Evolutionary conservation across 2,329 filamentous ascomycete species (phyloP), one percentile per base, ranked within the genome.

Genomic region (Cercospora janseana): DNA sequence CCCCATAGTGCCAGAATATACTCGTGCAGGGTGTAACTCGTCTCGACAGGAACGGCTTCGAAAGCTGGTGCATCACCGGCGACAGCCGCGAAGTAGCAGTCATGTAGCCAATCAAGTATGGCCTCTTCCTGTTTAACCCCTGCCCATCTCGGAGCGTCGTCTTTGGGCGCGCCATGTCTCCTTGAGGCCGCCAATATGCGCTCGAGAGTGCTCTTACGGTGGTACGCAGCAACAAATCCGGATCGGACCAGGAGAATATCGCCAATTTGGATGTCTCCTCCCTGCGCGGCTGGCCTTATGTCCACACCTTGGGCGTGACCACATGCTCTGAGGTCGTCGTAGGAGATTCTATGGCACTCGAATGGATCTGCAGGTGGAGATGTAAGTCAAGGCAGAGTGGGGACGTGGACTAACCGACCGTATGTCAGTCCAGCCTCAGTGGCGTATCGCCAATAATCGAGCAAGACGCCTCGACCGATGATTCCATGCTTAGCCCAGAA

Each of bases 1-100:
- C 60, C 59, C 58, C 57, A 62, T 7, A 57, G 57, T 21, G 56
- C 56, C 7, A 63, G 47, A 20, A 53, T 38, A 27, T 49, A 54
- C 21, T 58, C 49, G 45, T 60, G 55, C 51, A 57, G 49, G 27
- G 32, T 41, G 16, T 52, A 40, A 32, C 44, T 24, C 24, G 51
- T 28, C 29, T 43, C 34, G 10, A 38, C 44, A 10, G 52, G 52
- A 23, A 49, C 34, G 16, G 47, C 52, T 41, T 55, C 52, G 16
- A 55, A 52, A 3, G 44, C 38, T 24, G 46, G 35, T 9, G 34
- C 38, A 41, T 55, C 49, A 16, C 52, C 52, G n/a, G 49, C 52
- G 18, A 55, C 52, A 10, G 52, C 52, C 26, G 44, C 44, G 23
- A 55, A 49, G 12, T 52, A 49, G 44, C 49, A 49, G 32, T 55